Evolutionary conservation across 345 rosid genomes (phyloP).

Genomic region (Sonneratia caseolaris): DNA sequence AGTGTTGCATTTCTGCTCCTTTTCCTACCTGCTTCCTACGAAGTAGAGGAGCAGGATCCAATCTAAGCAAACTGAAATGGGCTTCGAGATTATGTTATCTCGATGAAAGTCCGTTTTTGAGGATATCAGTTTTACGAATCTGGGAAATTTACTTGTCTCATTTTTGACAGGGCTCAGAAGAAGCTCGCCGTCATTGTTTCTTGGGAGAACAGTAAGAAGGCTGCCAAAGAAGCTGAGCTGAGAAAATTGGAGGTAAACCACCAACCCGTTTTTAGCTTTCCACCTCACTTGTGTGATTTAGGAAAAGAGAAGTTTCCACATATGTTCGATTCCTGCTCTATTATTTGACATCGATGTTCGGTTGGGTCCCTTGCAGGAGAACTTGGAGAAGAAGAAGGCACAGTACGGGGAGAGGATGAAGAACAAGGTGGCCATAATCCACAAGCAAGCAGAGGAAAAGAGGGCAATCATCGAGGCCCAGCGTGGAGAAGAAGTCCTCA

Average conservation of each 20-base stretch:
- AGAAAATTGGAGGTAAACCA: slow-evolving; percentile 55
- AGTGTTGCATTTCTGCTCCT: background rate
- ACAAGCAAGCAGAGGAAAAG: slow-evolving; percentile 79
- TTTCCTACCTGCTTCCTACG: background rate
- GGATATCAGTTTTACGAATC: background rate
- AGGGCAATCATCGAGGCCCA: slow-evolving; percentile 73
- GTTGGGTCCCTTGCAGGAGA: slow-evolving; percentile 38
- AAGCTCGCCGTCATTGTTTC: slow-evolving; percentile 50
- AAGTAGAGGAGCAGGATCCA: background rate
- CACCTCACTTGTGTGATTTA: no score
- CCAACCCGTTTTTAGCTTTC: background rate
- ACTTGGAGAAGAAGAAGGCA: slow-evolving; percentile 76
- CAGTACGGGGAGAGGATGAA: slow-evolving; percentile 69
- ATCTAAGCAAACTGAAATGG: background rate
- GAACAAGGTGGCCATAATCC: slow-evolving; percentile 64
- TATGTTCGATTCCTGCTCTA: background rate
- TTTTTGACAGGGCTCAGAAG: slow-evolving; percentile 60
- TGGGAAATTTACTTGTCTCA: background rate
- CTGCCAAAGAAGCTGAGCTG: slow-evolving; percentile 65
- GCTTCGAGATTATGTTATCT: background rate
- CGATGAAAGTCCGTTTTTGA: background rate
- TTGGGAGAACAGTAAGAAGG: slow-evolving; percentile 84
- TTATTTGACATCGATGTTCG: background rate
- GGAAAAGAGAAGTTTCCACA: background rate
- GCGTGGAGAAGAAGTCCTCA: slow-evolving; percentile 72